These are phyloP conservation scores for Crepidotus sp. DNA, from an alignment of 1,284 basidiomycete species.

Conservation along the genomic window DNA sequence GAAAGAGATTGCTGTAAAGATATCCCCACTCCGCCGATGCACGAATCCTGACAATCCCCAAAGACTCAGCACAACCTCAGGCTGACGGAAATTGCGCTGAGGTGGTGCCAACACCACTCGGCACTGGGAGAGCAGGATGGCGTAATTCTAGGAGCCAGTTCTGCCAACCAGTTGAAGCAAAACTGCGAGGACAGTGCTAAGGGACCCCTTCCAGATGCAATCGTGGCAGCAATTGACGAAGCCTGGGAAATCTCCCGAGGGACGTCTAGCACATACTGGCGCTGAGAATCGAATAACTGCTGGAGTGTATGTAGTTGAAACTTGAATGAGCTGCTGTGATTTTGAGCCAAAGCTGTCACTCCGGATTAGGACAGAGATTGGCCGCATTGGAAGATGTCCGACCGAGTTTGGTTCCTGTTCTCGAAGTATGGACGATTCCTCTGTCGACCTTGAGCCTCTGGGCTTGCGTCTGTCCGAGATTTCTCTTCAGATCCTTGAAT, in stretches of 20 bases:
- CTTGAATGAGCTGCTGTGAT: background rate
- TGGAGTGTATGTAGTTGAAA: background rate
- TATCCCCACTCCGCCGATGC: background rate
- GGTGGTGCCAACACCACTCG: slow-evolving; percentile 44
- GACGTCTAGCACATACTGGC: slow-evolving; percentile 13
- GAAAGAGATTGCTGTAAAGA: slow-evolving; percentile 29
- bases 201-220: slow-evolving; percentile 39
- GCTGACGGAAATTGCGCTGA: slow-evolving; percentile 37
- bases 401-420: background rate
- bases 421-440: slow-evolving; percentile 3
- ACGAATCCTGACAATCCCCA: background rate
- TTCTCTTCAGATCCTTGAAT: slow-evolving; percentile 2
- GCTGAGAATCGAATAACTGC: slow-evolving; percentile 11
- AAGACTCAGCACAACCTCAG: slow-evolving; percentile 33
- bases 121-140: slow-evolving; percentile 29
- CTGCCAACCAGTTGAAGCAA: slow-evolving; percentile 27
- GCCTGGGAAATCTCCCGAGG: slow-evolving; percentile 16
- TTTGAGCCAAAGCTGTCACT: background rate
- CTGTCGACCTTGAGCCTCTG: slow-evolving; percentile 10
- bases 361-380: too few species aligned
- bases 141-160: slow-evolving; percentile 36
- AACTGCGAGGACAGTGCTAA: slow-evolving; percentile 35
- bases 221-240: slow-evolving; percentile 23
- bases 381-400: too few species aligned
- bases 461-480: slow-evolving; percentile 11